A percentile compares a stretch with the other conserved stretches of the same genome.
phyloP scores from a whole-genome alignment of 1,139 yeast genomes.

The Blastobotrys aristatus region DNA sequence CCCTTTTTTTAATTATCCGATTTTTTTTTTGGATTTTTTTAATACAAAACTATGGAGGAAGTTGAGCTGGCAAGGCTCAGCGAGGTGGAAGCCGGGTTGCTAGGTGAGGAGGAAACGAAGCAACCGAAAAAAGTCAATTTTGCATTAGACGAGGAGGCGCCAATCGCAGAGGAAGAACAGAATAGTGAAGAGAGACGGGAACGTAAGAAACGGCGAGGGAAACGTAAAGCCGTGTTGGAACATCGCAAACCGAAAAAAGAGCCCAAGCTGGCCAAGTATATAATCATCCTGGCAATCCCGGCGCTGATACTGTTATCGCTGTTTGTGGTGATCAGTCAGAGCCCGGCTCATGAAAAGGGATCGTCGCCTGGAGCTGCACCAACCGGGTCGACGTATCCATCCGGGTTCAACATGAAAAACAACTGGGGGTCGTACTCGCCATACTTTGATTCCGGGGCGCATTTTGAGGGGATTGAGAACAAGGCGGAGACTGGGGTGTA shows the following conservation, averaged over 20 bases:
- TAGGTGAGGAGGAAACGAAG: not conserved
- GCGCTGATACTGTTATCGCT: slow-evolving; percentile 25
- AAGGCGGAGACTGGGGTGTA: slow-evolving; percentile 25
- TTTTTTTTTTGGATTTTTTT: not conserved
- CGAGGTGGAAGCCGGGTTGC: slow-evolving; percentile 1
- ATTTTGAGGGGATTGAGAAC: slow-evolving; percentile 29
- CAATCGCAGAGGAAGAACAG: not conserved
- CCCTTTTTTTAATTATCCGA: not conserved
- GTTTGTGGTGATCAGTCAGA: slow-evolving; percentile 25
- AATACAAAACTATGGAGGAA: not conserved
- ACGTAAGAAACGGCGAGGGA: not conserved
- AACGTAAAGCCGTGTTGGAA: not conserved
- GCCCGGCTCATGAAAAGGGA: slow-evolving; percentile 23
- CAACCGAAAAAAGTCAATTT: slow-evolving; percentile 4
- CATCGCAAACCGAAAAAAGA: slow-evolving; percentile 1
- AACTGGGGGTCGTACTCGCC: slow-evolving; percentile 42
- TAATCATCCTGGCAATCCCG: slow-evolving; percentile 27
- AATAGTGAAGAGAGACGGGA: slow-evolving; percentile 1
- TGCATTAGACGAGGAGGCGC: not conserved
- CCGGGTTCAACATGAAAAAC: slow-evolving; percentile 39
- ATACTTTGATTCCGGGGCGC: slow-evolving; percentile 38
- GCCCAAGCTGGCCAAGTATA: slow-evolving; percentile 9
- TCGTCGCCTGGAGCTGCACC: slow-evolving; percentile 38
- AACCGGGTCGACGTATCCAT: slow-evolving; percentile 35
- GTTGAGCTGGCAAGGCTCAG: not conserved